phyloP scores from a whole-genome alignment of 2,329 filamentous ascomycete genomes.

The Diplodia sapinea region DNA sequence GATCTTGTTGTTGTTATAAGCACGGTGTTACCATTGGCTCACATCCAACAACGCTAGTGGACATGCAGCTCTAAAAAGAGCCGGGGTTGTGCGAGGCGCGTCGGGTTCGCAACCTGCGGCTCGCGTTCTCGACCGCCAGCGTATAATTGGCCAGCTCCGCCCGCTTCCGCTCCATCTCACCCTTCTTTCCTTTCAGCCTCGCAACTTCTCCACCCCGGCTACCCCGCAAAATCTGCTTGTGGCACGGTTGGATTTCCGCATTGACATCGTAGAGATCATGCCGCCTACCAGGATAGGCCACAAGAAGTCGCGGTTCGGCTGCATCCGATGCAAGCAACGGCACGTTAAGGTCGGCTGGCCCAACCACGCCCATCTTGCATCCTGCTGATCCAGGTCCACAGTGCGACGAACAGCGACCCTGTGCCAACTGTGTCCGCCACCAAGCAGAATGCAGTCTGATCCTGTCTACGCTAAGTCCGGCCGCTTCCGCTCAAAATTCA shows the following conservation, averaged over 20 bases:
- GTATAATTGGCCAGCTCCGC: constrained; percentile 16
- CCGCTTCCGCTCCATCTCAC: not conserved
- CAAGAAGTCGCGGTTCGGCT: constrained; percentile 22
- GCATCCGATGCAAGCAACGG: constrained; percentile 23
- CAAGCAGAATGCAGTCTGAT: constrained; percentile 12
- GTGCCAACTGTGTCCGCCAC: constrained; percentile 7
- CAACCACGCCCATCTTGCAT: not conserved
- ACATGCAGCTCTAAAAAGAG: not conserved
- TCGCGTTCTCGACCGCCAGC: constrained; percentile 2
- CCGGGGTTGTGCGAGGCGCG: constrained; percentile 3
- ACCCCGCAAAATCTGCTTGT: not conserved
- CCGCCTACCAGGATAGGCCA: constrained; percentile 22
- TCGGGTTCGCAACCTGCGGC: not conserved
- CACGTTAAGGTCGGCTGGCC: constrained; percentile 13
- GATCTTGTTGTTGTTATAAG: not conserved
- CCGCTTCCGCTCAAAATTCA: not conserved
- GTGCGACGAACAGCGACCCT: constrained; percentile 26
- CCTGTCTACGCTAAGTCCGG: not conserved
- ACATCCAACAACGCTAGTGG: not conserved
- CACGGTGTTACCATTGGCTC: not conserved
- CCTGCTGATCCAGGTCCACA: not conserved
- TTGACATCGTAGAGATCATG: not conserved
- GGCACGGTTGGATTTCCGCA: not conserved
- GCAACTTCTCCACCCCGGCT: not conserved
- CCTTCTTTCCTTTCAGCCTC: not conserved